Evolutionary conservation across 2,329 filamentous ascomycete species (phyloP), one percentile per base, ranked within the genome.

Genomic region (Trichoderma harzianum): DNA sequence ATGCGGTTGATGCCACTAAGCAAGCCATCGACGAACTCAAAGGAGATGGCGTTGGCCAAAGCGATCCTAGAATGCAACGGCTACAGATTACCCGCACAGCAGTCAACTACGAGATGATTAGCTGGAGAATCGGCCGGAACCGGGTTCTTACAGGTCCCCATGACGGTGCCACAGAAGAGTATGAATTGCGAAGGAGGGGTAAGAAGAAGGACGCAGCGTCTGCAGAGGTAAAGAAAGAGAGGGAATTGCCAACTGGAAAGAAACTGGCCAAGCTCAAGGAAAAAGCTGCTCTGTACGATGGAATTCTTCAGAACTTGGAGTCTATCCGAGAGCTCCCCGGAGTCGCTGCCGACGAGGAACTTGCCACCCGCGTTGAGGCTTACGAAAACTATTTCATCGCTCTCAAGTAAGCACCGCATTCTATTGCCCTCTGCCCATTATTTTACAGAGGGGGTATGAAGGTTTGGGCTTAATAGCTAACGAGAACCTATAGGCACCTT

Each of bases 71-170:
- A 71, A 94, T 99, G 90, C 96, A 99, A 82, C 91, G 94, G 76
- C 84, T 99, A 60, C 95, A 97, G 76, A 92, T 99, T 72, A 97
- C 95, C 4, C 92, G 93, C 73, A 97, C 97, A 0, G 94, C 95
- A 1, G 93, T 98, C 71, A 97, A 96, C 81, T 98, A 97, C 80
- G 93, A 93, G 75, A 90, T 98, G 81, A 92, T 99, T 71, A 95
- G 93, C 78, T 98, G 95, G 95, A 89, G 96, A 80, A 93, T 98
- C 74, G 95, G 95, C 30, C 91, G 96, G 62, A 98, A 99, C 81
- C 88, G 96, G 69, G 92, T 97, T 0, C 84, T 99, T 73, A 93
- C 94, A 66, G 95, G 95, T n/a, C 84, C 88, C 7, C 87, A 92
- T 69, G 95, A 98, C 76, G 95, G 95, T 3, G 87, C 93, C 18